phyloP scores from a whole-genome alignment of 2,329 filamentous ascomycete species.

The Hymenoscyphus fructigenus region DNA sequence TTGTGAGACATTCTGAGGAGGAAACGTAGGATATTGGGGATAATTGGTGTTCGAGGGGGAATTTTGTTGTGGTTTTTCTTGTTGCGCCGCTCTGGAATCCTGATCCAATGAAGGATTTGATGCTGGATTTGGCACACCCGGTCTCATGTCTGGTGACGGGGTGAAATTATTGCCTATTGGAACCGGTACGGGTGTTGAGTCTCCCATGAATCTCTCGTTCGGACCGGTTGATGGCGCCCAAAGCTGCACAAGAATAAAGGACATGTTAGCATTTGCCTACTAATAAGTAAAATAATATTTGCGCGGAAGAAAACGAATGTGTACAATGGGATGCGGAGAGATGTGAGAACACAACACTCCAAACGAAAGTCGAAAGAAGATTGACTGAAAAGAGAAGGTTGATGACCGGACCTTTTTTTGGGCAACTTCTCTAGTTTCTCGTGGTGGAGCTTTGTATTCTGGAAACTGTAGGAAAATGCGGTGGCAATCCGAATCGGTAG shows the following conservation, averaged over 20 bases:
- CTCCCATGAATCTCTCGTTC: conserved; percentile 27
- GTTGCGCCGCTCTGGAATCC: conserved; percentile 13
- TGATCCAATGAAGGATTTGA: conserved; percentile 7
- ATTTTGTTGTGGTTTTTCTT: conserved; percentile 14
- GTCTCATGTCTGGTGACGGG: conserved; percentile 16
- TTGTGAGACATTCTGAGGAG: conserved; percentile 18
- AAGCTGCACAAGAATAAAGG: conserved; percentile 24
- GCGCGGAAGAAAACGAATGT: neutral
- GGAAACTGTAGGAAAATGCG: neutral
- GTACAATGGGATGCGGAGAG: neutral
- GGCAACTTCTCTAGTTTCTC: neutral
- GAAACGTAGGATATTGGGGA: conserved; percentile 12
- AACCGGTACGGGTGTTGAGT: conserved; percentile 17
- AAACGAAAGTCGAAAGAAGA: neutral
- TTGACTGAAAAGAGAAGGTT: neutral
- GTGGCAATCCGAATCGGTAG: neutral
- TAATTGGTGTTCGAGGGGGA: conserved; percentile 13
- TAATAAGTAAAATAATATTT: neutral
- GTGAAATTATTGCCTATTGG: conserved; percentile 20
- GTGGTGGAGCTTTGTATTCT: neutral
- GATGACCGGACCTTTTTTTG: neutral
- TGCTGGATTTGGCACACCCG: conserved; percentile 10
- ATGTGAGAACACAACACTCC: neutral
- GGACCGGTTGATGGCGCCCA: conserved; percentile 18
- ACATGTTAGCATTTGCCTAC: conserved; percentile 24